Evolutionary conservation across 2,329 filamentous ascomycete genomes (phyloP).

Genomic region (Hypoxylon sp.): DNA sequence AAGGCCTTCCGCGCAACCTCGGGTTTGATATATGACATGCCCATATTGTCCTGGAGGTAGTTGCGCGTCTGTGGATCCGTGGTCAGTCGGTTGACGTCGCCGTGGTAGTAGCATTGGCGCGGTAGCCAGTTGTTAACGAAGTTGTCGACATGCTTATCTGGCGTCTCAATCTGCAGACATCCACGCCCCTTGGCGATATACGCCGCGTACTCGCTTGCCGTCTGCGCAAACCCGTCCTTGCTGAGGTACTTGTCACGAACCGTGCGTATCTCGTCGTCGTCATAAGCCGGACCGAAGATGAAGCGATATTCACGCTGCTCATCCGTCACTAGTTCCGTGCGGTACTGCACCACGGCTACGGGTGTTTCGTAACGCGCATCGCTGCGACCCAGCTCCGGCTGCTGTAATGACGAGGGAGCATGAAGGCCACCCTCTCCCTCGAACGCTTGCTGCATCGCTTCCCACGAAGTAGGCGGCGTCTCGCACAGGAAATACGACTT

Average conservation of each 20-base stretch:
- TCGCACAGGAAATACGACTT: slow-evolving; percentile 66
- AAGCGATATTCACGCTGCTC: slow-evolving; percentile 59
- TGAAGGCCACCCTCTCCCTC: slow-evolving; percentile 65
- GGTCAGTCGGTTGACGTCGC: slow-evolving; percentile 64
- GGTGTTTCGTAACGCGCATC: slow-evolving; percentile 65
- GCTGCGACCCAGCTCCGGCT: slow-evolving; percentile 51
- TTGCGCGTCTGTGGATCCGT: slow-evolving; percentile 67
- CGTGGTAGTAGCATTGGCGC: slow-evolving; percentile 65
- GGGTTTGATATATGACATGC: slow-evolving; percentile 65
- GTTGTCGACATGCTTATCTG: slow-evolving; percentile 62
- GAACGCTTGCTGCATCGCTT: slow-evolving; percentile 60
- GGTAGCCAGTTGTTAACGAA: slow-evolving; percentile 67
- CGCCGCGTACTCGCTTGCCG: slow-evolving; percentile 55
- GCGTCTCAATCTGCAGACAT: slow-evolving; percentile 60
- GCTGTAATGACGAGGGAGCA: slow-evolving; percentile 55
- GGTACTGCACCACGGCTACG: slow-evolving; percentile 61
- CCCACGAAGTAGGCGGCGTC: slow-evolving; percentile 59
- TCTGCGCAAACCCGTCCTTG: slow-evolving; percentile 56
- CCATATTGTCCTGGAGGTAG: slow-evolving; percentile 68
- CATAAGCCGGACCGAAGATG: slow-evolving; percentile 62
- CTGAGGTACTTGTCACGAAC: slow-evolving; percentile 59
- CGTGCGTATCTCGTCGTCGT: slow-evolving; percentile 57
- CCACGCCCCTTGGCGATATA: slow-evolving; percentile 61
- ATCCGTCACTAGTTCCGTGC: slow-evolving; percentile 49
- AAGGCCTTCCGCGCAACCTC: slow-evolving; percentile 58